phyloP scores from a whole-genome alignment of 1,284 basidiomycete genomes.

The Ceratobasidium sp. region DNA sequence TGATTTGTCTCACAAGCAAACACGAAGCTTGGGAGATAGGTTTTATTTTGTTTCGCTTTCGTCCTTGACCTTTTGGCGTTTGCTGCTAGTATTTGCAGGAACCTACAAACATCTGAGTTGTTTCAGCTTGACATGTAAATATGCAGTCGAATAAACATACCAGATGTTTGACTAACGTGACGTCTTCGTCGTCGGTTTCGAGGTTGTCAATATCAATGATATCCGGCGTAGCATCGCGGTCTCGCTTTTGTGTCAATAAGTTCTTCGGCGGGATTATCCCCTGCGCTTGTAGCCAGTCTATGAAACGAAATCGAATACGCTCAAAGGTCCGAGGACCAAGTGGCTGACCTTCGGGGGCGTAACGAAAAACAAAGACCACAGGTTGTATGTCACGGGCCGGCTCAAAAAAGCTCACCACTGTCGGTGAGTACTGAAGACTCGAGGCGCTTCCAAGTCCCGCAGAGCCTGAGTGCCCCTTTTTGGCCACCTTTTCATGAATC shows the following conservation, averaged over 20 bases:
- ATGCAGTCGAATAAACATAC: not conserved
- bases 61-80: not conserved
- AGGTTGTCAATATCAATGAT: slow-evolving; percentile 16
- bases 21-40: too few species aligned
- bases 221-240: not conserved
- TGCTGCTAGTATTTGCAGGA: not conserved
- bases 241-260: slow-evolving; percentile 1
- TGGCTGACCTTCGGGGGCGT: slow-evolving; percentile 30
- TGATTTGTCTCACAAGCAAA: too few species aligned
- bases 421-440: not conserved
- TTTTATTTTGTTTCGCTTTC: too few species aligned
- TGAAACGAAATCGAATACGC: not conserved
- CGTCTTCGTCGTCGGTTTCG: slow-evolving; percentile 3
- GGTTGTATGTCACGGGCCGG: not conserved
- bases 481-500: slow-evolving; percentile 24
- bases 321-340: not conserved
- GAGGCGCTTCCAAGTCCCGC: slow-evolving; percentile 23
- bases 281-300: slow-evolving; percentile 14
- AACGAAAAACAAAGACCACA: slow-evolving; percentile 23
- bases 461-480: slow-evolving; percentile 27
- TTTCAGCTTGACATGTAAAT: not conserved
- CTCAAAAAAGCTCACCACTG: not conserved
- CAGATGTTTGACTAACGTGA: not conserved
- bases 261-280: not conserved
- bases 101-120: not conserved